These are phyloP conservation scores for Aspergillus sp. DNA, from an alignment of 2,329 filamentous ascomycete species.

Conservation along the genomic window DNA sequence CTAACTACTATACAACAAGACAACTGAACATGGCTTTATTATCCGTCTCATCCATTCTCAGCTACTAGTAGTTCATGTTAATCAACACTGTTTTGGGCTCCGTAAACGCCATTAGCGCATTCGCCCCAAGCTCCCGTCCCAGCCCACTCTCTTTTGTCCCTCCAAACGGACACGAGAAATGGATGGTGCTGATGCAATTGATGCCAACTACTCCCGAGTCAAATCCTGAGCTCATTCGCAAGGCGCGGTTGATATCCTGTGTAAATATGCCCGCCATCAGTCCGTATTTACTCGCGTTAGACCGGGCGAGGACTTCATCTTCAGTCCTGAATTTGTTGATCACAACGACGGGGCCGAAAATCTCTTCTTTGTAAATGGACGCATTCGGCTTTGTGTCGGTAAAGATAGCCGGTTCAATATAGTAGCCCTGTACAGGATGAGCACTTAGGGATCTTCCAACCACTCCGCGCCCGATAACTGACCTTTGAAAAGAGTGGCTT, in stretches of 20 bases:
- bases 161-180: too few relatives aligned
- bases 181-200: too few relatives aligned
- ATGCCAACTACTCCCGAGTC: too few relatives aligned
- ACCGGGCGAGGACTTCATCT: conserved; percentile 66
- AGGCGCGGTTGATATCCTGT: too few relatives aligned
- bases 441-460: too few relatives aligned
- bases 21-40: too few relatives aligned
- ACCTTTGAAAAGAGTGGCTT: conserved; percentile 47
- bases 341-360: conserved; percentile 76
- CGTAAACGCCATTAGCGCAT: background rate
- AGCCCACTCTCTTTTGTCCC: too few relatives aligned
- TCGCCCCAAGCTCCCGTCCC: too few relatives aligned
- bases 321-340: conserved; percentile 73
- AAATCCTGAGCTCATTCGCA: too few relatives aligned
- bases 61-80: conserved; percentile 4
- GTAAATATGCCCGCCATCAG: background rate
- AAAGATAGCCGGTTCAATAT: conserved; percentile 85
- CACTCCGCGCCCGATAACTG: background rate
- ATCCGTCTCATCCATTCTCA: too few relatives aligned
- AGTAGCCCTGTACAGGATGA: conserved; percentile 60
- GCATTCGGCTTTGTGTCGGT: conserved; percentile 69
- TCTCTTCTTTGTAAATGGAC: conserved; percentile 74
- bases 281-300: conserved; percentile 65
- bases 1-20: too few relatives aligned
- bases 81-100: conserved; percentile 11